A percentile compares a stretch with the other conserved stretches of the same genome.
phyloP scores from a whole-genome alignment of 2,329 filamentous ascomycete genomes.

The Furcasterigmium furcatum region DNA sequence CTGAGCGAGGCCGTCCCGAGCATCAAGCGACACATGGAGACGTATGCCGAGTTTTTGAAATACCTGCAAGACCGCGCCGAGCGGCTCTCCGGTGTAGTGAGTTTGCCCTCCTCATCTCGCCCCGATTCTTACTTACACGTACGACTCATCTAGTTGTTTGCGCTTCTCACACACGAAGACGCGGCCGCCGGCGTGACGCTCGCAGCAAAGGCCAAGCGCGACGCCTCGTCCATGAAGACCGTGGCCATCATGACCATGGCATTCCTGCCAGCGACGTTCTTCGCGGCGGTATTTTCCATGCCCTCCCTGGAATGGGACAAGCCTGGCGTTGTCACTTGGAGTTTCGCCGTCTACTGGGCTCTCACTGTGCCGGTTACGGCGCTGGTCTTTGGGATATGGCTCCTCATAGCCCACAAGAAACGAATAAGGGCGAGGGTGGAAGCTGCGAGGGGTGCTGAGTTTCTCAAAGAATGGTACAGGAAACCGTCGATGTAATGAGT shows the following conservation, averaged over 20 bases:
- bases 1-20: too few relatives aligned
- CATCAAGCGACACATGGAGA: too few relatives aligned
- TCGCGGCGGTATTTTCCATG: slow-evolving; percentile 44
- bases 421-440: not conserved
- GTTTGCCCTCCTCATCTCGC: too few relatives aligned
- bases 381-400: not conserved
- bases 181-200: slow-evolving; percentile 33
- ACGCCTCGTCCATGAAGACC: slow-evolving; percentile 49
- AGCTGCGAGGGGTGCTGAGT: too few relatives aligned
- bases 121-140: too few relatives aligned
- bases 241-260: slow-evolving; percentile 43
- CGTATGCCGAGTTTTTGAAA: too few relatives aligned
- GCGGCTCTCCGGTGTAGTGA: too few relatives aligned
- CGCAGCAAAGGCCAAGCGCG: slow-evolving; percentile 32
- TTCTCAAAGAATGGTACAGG: too few relatives aligned
- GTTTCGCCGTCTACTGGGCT: slow-evolving; percentile 26
- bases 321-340: slow-evolving; percentile 12
- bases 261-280: slow-evolving; percentile 49
- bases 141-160: not conserved
- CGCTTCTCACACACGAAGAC: slow-evolving; percentile 27
- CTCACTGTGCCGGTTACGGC: slow-evolving; percentile 18
- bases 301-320: slow-evolving; percentile 31
- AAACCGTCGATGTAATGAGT: too few relatives aligned
- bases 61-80: too few relatives aligned
- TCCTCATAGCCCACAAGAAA: not conserved